Evolutionary conservation across 306 rosid species (phyloP), one percentile per base, ranked within the genome.

Genomic region (Inga leiocalycina): DNA sequence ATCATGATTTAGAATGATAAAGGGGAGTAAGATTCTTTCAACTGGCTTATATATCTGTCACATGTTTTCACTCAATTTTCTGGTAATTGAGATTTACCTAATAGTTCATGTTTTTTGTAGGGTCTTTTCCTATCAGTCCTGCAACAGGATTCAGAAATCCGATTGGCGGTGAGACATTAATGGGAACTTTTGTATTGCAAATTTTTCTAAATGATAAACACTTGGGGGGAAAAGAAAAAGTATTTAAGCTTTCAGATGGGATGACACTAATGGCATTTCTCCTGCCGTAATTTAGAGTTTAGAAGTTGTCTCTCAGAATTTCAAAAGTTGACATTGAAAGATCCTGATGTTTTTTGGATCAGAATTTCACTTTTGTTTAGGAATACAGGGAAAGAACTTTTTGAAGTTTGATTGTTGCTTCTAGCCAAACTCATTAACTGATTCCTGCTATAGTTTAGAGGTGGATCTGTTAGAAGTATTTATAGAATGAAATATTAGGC

Each of bases 61-160:
- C 20, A 6, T 74, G 27, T 35, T 89, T 49, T 24, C 19, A 44
- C 11, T 59, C 39, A 37, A 46, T 56, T 74, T 70, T 74, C 66
- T 22, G 32, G 79, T 22, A 54, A 70, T 72, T 19, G 59, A 73
- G 71, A 64, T 79, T 83, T 68, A 89, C 86, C 81, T 3, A 49
- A 0, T 43, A 45, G 64, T 82, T 80, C 70, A 41, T 79, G 71
- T 81, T 84, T 81, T 74, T 87, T 86, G 88, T 96, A 93, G 99
- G 98, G 98, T 49, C 89, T 93, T 81, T 85, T 96, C 81, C 77
- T 93, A 37, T 93, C 94, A 12, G 84, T 90, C 82, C 79, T 96
- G 83, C 96, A 88, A 83, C 98, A 92, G 86, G 98, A 92, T 82
- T 75, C 93, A 24, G 97, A 96, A 77, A 86, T 88, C 76, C 94